Base-by-base conservation (phyloP, 23 red algal species). In the Gracilaria gracilis region DNA sequence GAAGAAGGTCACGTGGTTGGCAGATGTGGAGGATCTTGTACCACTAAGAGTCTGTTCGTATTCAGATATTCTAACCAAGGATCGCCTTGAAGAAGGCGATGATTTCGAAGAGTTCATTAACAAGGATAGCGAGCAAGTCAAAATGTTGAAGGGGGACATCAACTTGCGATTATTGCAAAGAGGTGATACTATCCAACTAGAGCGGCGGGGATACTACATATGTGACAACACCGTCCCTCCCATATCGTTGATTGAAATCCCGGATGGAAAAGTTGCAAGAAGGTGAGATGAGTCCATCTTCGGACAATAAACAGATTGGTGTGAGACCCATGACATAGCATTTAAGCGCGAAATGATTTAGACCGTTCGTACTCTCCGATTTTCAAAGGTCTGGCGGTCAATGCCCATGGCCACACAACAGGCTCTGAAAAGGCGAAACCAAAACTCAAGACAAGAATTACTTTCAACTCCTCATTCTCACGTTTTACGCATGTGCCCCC, bases 1-100 rank as follows among this genome's bases (percentile, higher is more conserved):
- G 37, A 95, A 94, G 64, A 99, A 99, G 65, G 54, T 99, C 32
- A 96, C 97, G 0, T 99, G 97, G 97, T 79, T 99, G 25, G 82
- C 97, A 25, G 89, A 84, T 79, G 79, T 94, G 32, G 67, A 72
- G 50, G 97, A 98, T 39, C 83, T 99, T 44, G 97, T 99, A 7
- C 73, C 87, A 0, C 32, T 96, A 42, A 81, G 80, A 47, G 81
- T 96, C 4, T 82, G 95, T 57, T 61, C 47, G 17, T 99, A 95
- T 79, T 88, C 76, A 21, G 87, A 96, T 55, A 84, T 99, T 35
- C 54, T 99, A 65, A 94, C 83, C 42, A 99, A 99, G 86, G 85
- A 91, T 69, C 95, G 95, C 61, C 85, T 99, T 34, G 97, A 99
- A 23, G 97, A 99, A 33, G 94, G 84, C 37, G 97, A 99, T 65